Base-by-base conservation (phyloP, 1,284 basidiomycete genomes). In the Marasmius tenuissimus region DNA sequence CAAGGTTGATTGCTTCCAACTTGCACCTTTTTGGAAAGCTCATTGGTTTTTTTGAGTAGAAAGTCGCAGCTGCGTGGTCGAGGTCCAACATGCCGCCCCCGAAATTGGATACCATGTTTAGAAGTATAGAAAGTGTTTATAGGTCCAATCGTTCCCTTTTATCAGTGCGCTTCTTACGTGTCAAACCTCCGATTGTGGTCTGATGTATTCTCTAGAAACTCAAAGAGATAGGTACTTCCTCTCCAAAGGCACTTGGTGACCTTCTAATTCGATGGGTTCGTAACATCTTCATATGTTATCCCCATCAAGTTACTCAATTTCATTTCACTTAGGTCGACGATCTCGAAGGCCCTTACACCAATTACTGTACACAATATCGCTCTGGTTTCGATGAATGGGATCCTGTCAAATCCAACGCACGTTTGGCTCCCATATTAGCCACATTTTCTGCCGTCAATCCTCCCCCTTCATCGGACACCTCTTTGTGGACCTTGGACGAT, bases 51-150 rank as follows among this genome's bases (percentile, higher is more conserved):
- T 51, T 27, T 27, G 27, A 27, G 27, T 45, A 98, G 93, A 94
- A 93, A 86, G 93, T 98, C 8, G 97, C 97, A 4, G 90, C 91
- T 33, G 97, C 97, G 59, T 99, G 97, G 97, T 98, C 96, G 12
- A 83, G 94, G 47, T 87, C 89, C 52, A 97, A 98, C 75, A 89
- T 99, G 49, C 97, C 97, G 16, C 97, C 97, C 1, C 85, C 86
- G 12, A 91, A 94, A 69, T 85, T 99, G 42, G 97, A 99, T 73
- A 78, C 83, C 59, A 96, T 99, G 93, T 99, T 99, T 76, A 85
- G 97, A 66, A 90, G 91, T 69, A 86, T 98, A 55, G 97, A 99
- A 75, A 85, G 84, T 22, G 87, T 98, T 22, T 98, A 96, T 78
- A 93, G 96, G 71, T 91, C 93, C 45, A 98, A 97, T 75, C 87